These are phyloP conservation scores for Phyllosticta capitalensis DNA, from an alignment of 2,329 filamentous ascomycete genomes.

Conservation along the genomic window DNA sequence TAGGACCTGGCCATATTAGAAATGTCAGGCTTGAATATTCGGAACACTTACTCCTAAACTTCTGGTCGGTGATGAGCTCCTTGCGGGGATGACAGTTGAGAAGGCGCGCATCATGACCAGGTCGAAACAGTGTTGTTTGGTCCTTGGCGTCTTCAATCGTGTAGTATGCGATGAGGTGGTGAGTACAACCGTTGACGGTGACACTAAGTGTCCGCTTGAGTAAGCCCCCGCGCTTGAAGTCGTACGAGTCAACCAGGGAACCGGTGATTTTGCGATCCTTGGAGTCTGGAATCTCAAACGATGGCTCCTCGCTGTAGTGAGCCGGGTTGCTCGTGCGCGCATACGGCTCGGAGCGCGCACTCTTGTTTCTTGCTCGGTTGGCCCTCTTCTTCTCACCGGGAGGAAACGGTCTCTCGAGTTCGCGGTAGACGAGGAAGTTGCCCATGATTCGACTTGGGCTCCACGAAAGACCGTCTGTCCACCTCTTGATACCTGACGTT, in stretches of 20 bases:
- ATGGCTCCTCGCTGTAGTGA: conserved; percentile 2
- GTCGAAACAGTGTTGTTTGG: conserved; percentile 1
- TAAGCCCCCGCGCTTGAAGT: conserved; percentile 71
- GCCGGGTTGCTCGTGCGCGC: conserved; percentile 29
- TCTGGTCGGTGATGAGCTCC: conserved; percentile 8
- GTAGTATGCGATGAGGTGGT: conserved; percentile 88
- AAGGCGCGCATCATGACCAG: conserved; percentile 5
- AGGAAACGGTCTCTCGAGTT: conserved; percentile 67
- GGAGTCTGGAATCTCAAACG: conserved; percentile 26
- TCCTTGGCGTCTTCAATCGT: conserved; percentile 62
- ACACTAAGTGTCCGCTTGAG: conserved; percentile 93
- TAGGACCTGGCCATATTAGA: background rate
- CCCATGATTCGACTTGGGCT: conserved; percentile 78
- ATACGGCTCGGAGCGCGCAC: conserved; percentile 42
- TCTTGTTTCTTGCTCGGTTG: conserved; percentile 39
- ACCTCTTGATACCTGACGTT: conserved; percentile 82
- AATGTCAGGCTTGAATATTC: background rate
- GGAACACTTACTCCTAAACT: conserved; percentile 6
- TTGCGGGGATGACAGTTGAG: conserved; percentile 8
- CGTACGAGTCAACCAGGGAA: conserved; percentile 80
- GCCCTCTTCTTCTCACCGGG: conserved; percentile 80
- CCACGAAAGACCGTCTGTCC: conserved; percentile 89
- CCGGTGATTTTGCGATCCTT: conserved; percentile 58
- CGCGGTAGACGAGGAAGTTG: conserved; percentile 78
- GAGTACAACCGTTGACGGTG: conserved; percentile 60